A percentile compares a stretch with the other conserved stretches of the same genome.
Conservation (phyloP, 495 filamentous ascomycete genomes). For the Choiromyces venosus region DNA sequence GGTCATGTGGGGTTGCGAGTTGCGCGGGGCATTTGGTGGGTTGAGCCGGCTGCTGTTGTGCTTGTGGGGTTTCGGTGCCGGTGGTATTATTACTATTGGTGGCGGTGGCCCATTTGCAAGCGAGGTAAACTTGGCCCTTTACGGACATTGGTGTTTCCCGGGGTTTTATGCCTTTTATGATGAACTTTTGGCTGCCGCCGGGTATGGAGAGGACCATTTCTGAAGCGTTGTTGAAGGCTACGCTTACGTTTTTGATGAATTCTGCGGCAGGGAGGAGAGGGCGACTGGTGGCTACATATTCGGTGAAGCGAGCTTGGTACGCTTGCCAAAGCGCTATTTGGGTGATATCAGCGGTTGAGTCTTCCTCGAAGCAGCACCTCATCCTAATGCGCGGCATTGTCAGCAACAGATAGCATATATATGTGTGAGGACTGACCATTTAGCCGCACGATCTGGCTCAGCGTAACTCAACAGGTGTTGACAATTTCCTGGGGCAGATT, state of each 20-base stretch:
- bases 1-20: conserved; percentile 32
- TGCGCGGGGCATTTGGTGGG: conserved; percentile 24
- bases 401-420: conserved; percentile 1
- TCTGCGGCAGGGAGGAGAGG: conserved; percentile 79
- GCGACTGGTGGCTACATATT: conserved; percentile 44
- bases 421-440: conserved; percentile 53
- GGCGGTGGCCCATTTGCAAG: conserved; percentile 50
- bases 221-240: conserved; percentile 64
- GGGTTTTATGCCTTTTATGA: conserved; percentile 84
- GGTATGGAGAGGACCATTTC: conserved; percentile 67
- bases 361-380: conserved; percentile 74
- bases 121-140: conserved; percentile 54
- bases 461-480: conserved; percentile 65
- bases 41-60: background rate
- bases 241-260: conserved; percentile 92
- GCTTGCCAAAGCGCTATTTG: conserved; percentile 96
- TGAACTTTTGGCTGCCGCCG: conserved; percentile 62
- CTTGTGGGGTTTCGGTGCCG: background rate
- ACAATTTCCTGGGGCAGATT: conserved; percentile 68
- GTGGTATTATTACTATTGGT: conserved; percentile 7
- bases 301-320: conserved; percentile 76
- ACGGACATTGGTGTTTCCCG: conserved; percentile 68
- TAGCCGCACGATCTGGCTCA: conserved; percentile 80
- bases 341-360: conserved; percentile 75
- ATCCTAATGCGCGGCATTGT: conserved; percentile 45